Evolutionary conservation across 1,284 basidiomycete species (phyloP).

Genomic region (Sanghuangporus baumii): DNA sequence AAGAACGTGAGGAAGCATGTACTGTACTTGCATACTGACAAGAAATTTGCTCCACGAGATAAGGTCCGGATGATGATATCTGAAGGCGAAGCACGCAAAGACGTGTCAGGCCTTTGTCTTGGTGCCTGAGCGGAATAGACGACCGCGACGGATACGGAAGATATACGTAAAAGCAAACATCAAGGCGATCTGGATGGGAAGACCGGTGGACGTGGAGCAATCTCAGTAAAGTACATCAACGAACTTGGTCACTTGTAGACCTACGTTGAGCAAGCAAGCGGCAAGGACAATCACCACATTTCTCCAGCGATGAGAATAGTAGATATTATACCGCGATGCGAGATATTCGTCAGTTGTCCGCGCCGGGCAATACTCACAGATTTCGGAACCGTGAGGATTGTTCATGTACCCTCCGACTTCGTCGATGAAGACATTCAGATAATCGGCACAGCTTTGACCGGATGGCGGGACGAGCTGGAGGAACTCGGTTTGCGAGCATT

Average conservation of each 20-base stretch:
- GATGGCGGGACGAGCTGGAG: conserved; percentile 49
- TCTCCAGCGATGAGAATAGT: conserved; percentile 24
- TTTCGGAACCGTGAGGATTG: conserved; percentile 40
- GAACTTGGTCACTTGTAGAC: background rate
- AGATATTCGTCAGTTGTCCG: conserved; percentile 15
- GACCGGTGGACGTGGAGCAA: no score
- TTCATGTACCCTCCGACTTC: conserved; percentile 59
- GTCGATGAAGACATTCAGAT: conserved; percentile 50
- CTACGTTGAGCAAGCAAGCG: conserved; percentile 14
- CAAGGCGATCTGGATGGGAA: background rate
- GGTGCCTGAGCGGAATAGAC: conserved; percentile 19
- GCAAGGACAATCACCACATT: conserved; percentile 13
- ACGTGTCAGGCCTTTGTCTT: background rate
- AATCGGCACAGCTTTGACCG: conserved; percentile 58
- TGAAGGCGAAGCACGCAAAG: background rate
- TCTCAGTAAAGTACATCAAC: no score
- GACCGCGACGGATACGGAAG: conserved; percentile 20
- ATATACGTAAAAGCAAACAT: conserved; percentile 6
- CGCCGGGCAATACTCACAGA: conserved; percentile 34
- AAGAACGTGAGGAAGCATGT: no score
- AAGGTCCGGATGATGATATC: background rate
- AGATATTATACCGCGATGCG: conserved; percentile 26
- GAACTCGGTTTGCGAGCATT: conserved; percentile 40
- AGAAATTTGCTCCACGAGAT: background rate
- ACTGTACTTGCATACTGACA: no score